Percentiles rank a stretch among this genome's conserved stretches.
These are phyloP conservation scores for Coemansia sp. DNA, from an alignment of 192 early-diverging fungal genomes.

Conservation along the genomic window DNA sequence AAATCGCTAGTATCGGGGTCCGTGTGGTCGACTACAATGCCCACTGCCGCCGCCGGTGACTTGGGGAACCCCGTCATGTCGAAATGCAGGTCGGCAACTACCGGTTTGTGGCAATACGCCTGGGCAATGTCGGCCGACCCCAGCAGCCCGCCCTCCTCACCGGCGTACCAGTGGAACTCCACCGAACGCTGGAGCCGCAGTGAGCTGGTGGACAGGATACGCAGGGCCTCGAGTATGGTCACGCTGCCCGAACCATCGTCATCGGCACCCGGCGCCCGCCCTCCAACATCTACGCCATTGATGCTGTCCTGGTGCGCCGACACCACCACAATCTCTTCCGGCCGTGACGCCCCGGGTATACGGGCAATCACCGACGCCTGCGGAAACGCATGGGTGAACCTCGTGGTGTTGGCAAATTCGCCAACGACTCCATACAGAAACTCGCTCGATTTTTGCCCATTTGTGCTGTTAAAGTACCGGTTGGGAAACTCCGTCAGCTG, in stretches of 20 bases:
- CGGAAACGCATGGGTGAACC: constrained; percentile 13
- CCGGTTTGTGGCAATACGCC: constrained; percentile 42
- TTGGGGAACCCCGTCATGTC: constrained; percentile 89
- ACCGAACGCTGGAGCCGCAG: constrained; percentile 73
- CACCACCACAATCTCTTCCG: constrained; percentile 74
- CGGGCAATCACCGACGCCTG: constrained; percentile 15
- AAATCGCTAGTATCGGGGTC: constrained; percentile 39
- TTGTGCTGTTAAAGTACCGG: constrained; percentile 72
- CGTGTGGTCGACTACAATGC: constrained; percentile 74
- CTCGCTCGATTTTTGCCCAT: constrained; percentile 53
- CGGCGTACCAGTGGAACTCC: constrained; percentile 96
- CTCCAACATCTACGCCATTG: constrained; percentile 77
- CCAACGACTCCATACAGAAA: constrained; percentile 55
- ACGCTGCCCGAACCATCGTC: constrained; percentile 91
- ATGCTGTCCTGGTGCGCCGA: constrained; percentile 89
- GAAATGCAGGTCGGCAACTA: constrained; percentile 76
- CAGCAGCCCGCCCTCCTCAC: constrained; percentile 82
- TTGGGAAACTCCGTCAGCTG: constrained; percentile 70
- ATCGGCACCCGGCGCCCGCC: constrained; percentile 71
- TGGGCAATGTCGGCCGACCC: constrained; percentile 76
- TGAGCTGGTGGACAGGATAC: constrained; percentile 57
- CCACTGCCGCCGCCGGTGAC: constrained; percentile 59
- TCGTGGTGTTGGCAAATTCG: not conserved
- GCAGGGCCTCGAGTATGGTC: constrained; percentile 86
- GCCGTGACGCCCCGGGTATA: constrained; percentile 55